These are phyloP conservation scores for Paraphoma chrysanthemicola DNA, from an alignment of 2,329 filamentous ascomycete genomes.

Conservation along the genomic window DNA sequence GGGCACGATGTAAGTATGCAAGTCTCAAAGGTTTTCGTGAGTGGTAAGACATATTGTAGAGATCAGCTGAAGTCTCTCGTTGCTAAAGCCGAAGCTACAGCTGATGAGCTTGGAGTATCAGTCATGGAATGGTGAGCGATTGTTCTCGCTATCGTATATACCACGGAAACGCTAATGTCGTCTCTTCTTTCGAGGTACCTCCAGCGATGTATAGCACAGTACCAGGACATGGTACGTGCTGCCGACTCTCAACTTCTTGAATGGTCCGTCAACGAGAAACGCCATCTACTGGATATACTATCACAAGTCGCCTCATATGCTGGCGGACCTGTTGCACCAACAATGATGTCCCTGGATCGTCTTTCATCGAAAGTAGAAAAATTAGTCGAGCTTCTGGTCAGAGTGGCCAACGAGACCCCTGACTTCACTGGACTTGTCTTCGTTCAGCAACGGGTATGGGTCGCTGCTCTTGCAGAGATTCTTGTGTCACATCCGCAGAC, in stretches of 20 bases:
- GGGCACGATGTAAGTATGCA: conserved; percentile 30
- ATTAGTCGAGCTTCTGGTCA: conserved; percentile 46
- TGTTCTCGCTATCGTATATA: background rate
- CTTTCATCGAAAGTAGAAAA: conserved; percentile 46
- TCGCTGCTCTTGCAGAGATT: conserved; percentile 51
- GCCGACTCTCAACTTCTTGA: conserved; percentile 38
- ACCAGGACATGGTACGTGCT: conserved; percentile 14
- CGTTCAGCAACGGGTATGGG: conserved; percentile 54
- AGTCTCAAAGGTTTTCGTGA: conserved; percentile 35
- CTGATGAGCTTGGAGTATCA: conserved; percentile 47
- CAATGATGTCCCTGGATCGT: conserved; percentile 17
- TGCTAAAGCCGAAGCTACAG: conserved; percentile 40
- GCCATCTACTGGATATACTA: conserved; percentile 40
- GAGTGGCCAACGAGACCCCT: conserved; percentile 32
- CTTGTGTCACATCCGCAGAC: conserved; percentile 41
- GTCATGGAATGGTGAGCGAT: conserved; percentile 40
- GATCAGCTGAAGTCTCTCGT: conserved; percentile 47
- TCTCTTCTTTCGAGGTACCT: conserved; percentile 38
- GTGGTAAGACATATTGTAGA: conserved; percentile 48
- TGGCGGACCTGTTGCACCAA: too few relatives aligned
- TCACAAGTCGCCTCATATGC: conserved; percentile 11
- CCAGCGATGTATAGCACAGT: conserved; percentile 43
- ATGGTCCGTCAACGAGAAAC: conserved; percentile 41
- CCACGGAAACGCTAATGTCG: background rate
- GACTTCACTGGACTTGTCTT: conserved; percentile 55